phyloP scores from a whole-genome alignment of 768 basidiomycete genomes.

The Boletus sp. region DNA sequence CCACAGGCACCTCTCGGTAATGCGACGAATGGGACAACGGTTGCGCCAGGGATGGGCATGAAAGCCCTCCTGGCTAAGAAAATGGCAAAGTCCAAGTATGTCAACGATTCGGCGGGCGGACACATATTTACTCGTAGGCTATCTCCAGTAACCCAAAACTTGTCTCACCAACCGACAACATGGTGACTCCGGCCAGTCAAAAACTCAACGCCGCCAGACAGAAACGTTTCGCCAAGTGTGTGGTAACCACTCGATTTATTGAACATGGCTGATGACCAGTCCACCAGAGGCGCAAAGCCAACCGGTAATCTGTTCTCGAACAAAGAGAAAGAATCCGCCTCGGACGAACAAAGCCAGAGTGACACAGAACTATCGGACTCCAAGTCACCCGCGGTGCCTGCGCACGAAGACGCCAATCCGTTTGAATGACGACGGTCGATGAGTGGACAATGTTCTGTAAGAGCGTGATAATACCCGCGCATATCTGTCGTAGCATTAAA shows the following conservation, averaged over 20 bases:
- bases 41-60: conserved; percentile 73
- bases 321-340: conserved; percentile 34
- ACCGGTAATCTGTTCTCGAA: conserved; percentile 53
- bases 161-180: conserved; percentile 91
- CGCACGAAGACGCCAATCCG: conserved; percentile 67
- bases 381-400: conserved; percentile 25
- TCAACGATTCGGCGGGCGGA: conserved; percentile 11
- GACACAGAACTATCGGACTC: conserved; percentile 39
- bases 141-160: conserved; percentile 73
- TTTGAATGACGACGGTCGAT: conserved; percentile 40
- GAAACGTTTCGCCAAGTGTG: conserved; percentile 89
- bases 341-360: conserved; percentile 31
- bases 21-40: conserved; percentile 47
- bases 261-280: conserved; percentile 1
- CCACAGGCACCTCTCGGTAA: conserved; percentile 82
- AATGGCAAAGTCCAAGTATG: conserved; percentile 85
- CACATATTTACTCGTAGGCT: conserved; percentile 3
- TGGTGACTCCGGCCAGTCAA: conserved; percentile 91
- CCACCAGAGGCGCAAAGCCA: conserved; percentile 55
- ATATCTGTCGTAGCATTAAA: conserved; percentile 24
- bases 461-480: conserved; percentile 21
- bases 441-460: conserved; percentile 22
- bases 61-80: conserved; percentile 93
- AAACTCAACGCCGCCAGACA: conserved; percentile 90
- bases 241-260: conserved; percentile 11